These are phyloP conservation scores for Eimeria sp. DNA, from an alignment of 169 alveolate species.

Conservation along the genomic window DNA sequence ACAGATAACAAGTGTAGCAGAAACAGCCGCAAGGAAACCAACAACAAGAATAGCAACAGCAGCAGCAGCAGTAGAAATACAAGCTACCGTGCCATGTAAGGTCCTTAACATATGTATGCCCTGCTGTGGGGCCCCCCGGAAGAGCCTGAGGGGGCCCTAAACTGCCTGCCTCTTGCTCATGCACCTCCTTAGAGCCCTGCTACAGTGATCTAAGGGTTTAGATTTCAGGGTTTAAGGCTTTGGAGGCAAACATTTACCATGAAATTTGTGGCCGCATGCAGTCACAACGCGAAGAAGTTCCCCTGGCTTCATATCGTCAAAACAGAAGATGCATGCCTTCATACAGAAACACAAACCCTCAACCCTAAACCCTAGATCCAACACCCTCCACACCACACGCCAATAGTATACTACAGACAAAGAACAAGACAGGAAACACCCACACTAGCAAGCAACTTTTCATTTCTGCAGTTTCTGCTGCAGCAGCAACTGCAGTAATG, in stretches of 20 bases:
- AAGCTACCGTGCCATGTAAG: not conserved
- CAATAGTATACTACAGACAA: not conserved
- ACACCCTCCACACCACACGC: not conserved
- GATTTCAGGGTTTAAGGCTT: not conserved
- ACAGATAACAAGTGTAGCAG: not conserved
- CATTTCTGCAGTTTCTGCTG: not conserved
- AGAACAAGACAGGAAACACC: not conserved
- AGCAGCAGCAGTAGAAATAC: not conserved
- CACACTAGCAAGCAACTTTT: not conserved
- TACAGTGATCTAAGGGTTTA: not conserved
- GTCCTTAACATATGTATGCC: not conserved
- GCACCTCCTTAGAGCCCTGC: not conserved
- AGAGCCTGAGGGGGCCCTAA: too few relatives aligned
- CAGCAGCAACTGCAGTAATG: not conserved
- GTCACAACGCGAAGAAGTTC: conserved; percentile 65
- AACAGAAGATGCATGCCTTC: conserved; percentile 50
- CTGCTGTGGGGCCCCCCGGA: conserved; percentile 17
- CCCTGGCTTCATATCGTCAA: conserved; percentile 50
- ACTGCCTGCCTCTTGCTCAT: not conserved
- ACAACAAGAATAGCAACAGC: not conserved
- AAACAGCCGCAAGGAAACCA: not conserved
- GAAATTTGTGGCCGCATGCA: conserved; percentile 54
- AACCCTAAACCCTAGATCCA: conserved; percentile 30
- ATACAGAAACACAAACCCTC: not conserved
- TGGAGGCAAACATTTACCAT: not conserved